These are phyloP conservation scores for Phialophora macrospora DNA, from an alignment of 2,329 filamentous ascomycete genomes.

Conservation along the genomic window DNA sequence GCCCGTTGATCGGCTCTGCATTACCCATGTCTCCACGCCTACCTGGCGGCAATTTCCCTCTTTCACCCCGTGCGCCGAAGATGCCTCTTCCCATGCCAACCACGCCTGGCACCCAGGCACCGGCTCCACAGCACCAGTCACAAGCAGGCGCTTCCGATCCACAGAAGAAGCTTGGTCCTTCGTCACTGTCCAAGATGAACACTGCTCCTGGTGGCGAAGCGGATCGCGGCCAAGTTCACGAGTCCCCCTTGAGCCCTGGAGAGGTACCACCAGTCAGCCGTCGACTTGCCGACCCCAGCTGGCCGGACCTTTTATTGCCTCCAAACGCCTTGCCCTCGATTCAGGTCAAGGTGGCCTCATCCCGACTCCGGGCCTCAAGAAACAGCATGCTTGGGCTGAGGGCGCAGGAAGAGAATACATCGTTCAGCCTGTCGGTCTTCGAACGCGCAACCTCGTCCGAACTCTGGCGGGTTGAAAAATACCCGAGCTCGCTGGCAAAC, in stretches of 20 bases:
- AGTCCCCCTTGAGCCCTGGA: conserved; percentile 32
- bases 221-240: conserved; percentile 30
- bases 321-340: conserved; percentile 89
- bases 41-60: conserved; percentile 55
- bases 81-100: conserved; percentile 74
- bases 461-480: conserved; percentile 94
- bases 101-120: conserved; percentile 58
- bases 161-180: conserved; percentile 51
- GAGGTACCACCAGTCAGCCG: conserved; percentile 62
- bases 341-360: conserved; percentile 85
- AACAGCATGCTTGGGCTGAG: conserved; percentile 81
- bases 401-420: conserved; percentile 85
- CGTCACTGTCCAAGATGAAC: conserved; percentile 45
- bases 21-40: conserved; percentile 70
- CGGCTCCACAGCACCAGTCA: conserved; percentile 21
- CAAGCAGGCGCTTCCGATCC: conserved; percentile 23
- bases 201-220: conserved; percentile 23
- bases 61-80: conserved; percentile 74
- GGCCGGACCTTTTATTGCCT: conserved; percentile 80
- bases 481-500: conserved; percentile 76
- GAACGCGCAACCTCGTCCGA: conserved; percentile 76
- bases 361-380: conserved; percentile 88
- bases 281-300: conserved; percentile 82
- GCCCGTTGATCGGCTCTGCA: conserved; percentile 63
- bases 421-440: conserved; percentile 87